Evolutionary conservation across 371 early-diverging fungal species (phyloP).

Genomic region (Mortierella sp.): DNA sequence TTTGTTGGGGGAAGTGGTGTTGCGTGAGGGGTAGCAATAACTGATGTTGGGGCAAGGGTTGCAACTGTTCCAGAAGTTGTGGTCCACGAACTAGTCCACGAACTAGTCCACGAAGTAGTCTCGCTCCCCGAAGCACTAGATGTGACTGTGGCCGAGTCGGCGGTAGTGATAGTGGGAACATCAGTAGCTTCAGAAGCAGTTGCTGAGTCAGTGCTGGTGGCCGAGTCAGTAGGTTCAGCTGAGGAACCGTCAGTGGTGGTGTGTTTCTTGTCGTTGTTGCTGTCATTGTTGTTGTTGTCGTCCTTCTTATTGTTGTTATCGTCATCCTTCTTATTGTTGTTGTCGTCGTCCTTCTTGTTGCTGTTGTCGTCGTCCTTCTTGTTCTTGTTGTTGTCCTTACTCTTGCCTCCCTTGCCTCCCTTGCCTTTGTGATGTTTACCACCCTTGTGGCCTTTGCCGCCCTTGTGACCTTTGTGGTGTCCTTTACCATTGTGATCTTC

Average conservation of each 20-base stretch:
- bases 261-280: neutral
- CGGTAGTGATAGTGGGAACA: neutral
- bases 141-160: neutral
- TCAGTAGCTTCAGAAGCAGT: neutral
- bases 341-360: neutral
- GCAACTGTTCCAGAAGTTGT: constrained; percentile 2
- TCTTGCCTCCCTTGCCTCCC: neutral
- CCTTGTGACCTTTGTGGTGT: neutral
- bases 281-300: neutral
- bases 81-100: neutral
- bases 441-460: neutral
- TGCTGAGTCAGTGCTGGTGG: neutral
- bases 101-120: neutral
- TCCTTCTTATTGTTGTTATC: neutral
- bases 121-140: neutral
- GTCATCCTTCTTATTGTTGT: neutral
- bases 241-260: neutral
- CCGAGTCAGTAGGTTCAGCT: neutral
- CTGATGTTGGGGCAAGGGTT: neutral
- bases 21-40: neutral
- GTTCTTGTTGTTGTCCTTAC: constrained; percentile 5
- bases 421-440: neutral
- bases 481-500: constrained; percentile 6
- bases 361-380: constrained; percentile 1
- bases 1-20: constrained; percentile 14